Percentiles rank a stretch among this genome's conserved stretches.
phyloP scores from a whole-genome alignment of 2,329 filamentous ascomycete genomes.

The Epichloe bromicola region DNA sequence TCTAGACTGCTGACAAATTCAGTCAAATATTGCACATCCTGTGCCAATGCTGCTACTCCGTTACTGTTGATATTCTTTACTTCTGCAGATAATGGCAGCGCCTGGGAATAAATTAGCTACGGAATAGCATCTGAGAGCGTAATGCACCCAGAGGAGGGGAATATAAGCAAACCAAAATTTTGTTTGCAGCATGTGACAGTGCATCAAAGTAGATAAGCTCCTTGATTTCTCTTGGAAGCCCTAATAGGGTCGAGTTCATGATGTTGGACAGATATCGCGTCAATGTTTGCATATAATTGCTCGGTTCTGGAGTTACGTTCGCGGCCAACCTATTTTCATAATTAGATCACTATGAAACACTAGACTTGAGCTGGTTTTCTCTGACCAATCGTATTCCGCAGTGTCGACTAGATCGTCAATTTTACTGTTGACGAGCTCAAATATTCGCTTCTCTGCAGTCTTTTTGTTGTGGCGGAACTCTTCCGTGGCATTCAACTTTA shows the following conservation, averaged over 20 bases:
- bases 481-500: constrained; percentile 70
- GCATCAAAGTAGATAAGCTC: constrained; percentile 97
- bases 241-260: constrained; percentile 87
- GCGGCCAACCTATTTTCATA: constrained; percentile 31
- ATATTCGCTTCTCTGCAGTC: constrained; percentile 91
- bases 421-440: constrained; percentile 96
- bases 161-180: constrained; percentile 49
- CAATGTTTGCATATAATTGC: constrained; percentile 89
- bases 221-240: constrained; percentile 90
- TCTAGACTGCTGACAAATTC: constrained; percentile 79
- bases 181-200: constrained; percentile 75
- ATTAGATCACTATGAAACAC: neutral
- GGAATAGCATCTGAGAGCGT: no score
- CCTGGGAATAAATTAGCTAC: constrained; percentile 27
- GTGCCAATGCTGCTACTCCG: constrained; percentile 66
- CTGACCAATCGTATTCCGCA: constrained; percentile 85
- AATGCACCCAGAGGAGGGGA: neutral
- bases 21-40: constrained; percentile 73
- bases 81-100: constrained; percentile 61
- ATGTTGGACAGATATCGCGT: constrained; percentile 90
- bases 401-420: constrained; percentile 96
- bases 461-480: constrained; percentile 86
- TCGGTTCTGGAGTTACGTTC: constrained; percentile 56
- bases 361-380: constrained; percentile 9
- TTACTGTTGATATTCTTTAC: constrained; percentile 82